Base-by-base conservation (phyloP, 2,329 filamentous ascomycete genomes). In the Allantophomopsis lycopodina region DNA sequence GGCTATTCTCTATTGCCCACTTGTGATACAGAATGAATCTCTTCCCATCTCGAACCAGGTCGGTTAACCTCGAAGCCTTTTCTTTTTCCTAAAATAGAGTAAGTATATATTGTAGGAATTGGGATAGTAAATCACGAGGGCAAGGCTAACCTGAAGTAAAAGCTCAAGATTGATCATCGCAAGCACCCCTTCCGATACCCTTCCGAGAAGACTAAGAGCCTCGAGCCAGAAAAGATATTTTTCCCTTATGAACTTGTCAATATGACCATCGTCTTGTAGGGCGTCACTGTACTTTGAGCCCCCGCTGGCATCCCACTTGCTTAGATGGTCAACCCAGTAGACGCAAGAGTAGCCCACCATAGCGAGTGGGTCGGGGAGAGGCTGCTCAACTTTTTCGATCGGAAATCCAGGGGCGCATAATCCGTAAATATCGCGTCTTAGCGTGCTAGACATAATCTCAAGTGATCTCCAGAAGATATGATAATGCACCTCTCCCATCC, bases 351-450 rank as follows among this genome's bases (percentile, higher is more conserved):
- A 44, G 2, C 36, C 21, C 20, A 33, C 31, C 12, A 41, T 8
- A 4, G 43, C 42, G 1, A 62, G 41, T 1, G 52, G 55, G 38
- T 60, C 51, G 7, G 45, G 44, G 11, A 50, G 6, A 1, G 51
- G 47, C 3, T 12, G 10, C 7, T 38, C 36, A 42, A 52, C 42
- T 30, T 49, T 1, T 4, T 54, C 40, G 28, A 57, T 51, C 0
- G 36, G 37, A 37, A 37, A 37, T 20, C 54, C 53, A 2, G 46
- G 49, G 8, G 43, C 14, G 0, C 16, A 10, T 2, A 66, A 38
- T 2, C 43, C 20, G 39, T 59, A 65, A 0, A 65, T 57, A 32
- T 68, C 52, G 1, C 56, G 55, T 16, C 41, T 40, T 1, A 68
- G 49, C 0, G 40, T 51, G 5, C 39, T 36, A 0, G 38, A 47